phyloP scores from a whole-genome alignment of 139 green algal species.

The Pleodorina starrii region DNA sequence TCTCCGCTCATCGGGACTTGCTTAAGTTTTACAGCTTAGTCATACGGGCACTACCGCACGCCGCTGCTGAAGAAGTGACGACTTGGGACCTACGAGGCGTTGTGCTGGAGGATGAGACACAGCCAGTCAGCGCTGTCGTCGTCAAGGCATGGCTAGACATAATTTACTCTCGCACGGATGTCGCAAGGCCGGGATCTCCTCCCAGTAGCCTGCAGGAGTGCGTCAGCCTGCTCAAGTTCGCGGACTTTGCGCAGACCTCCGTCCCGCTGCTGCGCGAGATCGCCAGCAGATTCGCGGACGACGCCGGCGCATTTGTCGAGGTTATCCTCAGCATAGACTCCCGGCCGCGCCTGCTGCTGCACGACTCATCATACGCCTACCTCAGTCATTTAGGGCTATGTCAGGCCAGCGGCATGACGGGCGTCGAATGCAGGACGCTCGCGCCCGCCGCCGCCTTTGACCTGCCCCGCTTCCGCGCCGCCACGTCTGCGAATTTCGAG shows the following conservation, averaged over 20 bases:
- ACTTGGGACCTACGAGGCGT: background rate
- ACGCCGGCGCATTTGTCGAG: background rate
- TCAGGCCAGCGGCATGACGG: too few relatives aligned
- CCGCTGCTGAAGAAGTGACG: background rate
- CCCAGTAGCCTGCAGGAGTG: background rate
- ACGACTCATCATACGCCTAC: too few relatives aligned
- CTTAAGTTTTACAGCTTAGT: background rate
- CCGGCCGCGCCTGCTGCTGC: too few relatives aligned
- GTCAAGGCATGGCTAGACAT: background rate
- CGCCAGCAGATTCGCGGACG: background rate
- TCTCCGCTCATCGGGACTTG: too few relatives aligned
- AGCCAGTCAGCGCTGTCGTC: background rate
- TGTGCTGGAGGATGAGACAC: background rate
- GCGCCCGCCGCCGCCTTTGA: too few relatives aligned
- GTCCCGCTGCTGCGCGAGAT: background rate
- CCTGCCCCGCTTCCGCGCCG: background rate
- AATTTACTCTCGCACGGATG: background rate
- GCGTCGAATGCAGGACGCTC: too few relatives aligned
- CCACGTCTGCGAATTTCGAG: background rate
- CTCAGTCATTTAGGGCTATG: too few relatives aligned
- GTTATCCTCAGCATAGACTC: background rate
- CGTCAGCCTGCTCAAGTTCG: background rate
- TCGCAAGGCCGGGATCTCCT: too few relatives aligned
- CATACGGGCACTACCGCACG: background rate
- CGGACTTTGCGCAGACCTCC: background rate